Percentiles rank a stretch among this genome's conserved stretches.
Evolutionary conservation across 2,329 filamentous ascomycete species (phyloP).

Genomic region (Periconia sp.): DNA sequence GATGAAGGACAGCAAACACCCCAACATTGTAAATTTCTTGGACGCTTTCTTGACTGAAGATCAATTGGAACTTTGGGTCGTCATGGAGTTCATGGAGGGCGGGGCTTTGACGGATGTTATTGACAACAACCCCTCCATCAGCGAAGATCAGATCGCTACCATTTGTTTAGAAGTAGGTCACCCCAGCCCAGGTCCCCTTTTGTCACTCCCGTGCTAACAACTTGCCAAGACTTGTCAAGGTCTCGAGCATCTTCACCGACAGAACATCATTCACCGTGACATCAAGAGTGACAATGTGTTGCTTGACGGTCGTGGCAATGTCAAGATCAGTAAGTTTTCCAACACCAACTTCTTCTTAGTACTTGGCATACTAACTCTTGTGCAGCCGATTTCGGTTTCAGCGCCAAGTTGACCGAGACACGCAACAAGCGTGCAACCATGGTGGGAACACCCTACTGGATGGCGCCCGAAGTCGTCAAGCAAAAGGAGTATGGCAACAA

Average conservation of each 20-base stretch:
- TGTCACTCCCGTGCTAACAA: conserved; percentile 24
- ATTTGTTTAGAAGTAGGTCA: conserved; percentile 86
- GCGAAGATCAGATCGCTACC: conserved; percentile 95
- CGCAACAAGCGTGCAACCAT: conserved; percentile 98
- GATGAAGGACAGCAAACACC: conserved; percentile 98
- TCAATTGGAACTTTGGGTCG: conserved; percentile 95
- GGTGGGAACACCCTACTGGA: conserved; percentile 99
- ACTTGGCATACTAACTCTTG: conserved; percentile 11
- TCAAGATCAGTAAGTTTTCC: conserved; percentile 84
- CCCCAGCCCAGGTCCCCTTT: background rate
- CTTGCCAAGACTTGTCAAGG: conserved; percentile 81
- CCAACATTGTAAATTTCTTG: conserved; percentile 98
- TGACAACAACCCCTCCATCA: conserved; percentile 93
- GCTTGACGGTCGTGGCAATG: conserved; percentile 88
- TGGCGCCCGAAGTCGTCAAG: conserved; percentile 99
- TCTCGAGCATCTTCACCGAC: conserved; percentile 87
- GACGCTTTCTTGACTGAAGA: conserved; percentile 96
- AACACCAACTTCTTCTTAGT: background rate
- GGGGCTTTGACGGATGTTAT: conserved; percentile 97
- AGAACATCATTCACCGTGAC: conserved; percentile 97
- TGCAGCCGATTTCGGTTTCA: conserved; percentile 98
- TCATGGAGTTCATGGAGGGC: conserved; percentile 99
- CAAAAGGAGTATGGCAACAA: conserved; percentile 98
- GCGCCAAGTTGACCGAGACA: conserved; percentile 94
- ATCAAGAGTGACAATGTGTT: conserved; percentile 99